Percentiles rank a stretch among this genome's conserved stretches.
These are phyloP conservation scores for Aphanomyces euteiches DNA, from an alignment of 352 stramenopile species.

Conservation along the genomic window DNA sequence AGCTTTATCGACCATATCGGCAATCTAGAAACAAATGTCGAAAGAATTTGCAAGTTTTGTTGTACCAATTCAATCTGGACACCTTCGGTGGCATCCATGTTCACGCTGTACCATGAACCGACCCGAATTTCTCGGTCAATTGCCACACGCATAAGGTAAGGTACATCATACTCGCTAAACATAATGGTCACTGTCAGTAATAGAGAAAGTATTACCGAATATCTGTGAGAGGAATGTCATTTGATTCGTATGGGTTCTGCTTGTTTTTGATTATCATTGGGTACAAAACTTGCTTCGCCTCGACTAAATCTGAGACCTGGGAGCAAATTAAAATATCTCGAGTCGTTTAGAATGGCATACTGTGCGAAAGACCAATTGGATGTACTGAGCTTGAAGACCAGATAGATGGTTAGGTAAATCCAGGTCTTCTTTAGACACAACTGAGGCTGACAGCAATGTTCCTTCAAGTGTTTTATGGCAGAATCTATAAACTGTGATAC, in stretches of 20 bases:
- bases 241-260: constrained; percentile 51
- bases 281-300: constrained; percentile 57
- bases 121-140: constrained; percentile 96
- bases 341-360: constrained; percentile 31
- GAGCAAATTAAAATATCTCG: not conserved
- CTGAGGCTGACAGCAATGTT: constrained; percentile 66
- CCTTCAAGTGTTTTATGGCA: constrained; percentile 84
- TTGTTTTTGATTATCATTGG: constrained; percentile 68
- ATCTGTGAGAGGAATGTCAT: constrained; percentile 13
- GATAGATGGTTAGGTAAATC: constrained; percentile 88
- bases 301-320: constrained; percentile 55
- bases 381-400: constrained; percentile 78
- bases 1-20: constrained; percentile 90
- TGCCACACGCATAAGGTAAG: constrained; percentile 93
- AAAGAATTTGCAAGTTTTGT: too few relatives aligned
- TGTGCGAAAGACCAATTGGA: constrained; percentile 90
- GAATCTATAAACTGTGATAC: constrained; percentile 39
- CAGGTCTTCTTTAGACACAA: constrained; percentile 85
- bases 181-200: not conserved
- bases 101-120: constrained; percentile 96
- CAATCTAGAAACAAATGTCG: constrained; percentile 18
- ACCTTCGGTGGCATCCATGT: constrained; percentile 43
- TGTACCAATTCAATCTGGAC: constrained; percentile 15
- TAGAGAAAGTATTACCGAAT: constrained; percentile 7
- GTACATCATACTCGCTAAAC: constrained; percentile 95